Percentiles rank a stretch among this genome's conserved stretches.
Evolutionary conservation across 371 early-diverging fungal species (phyloP).

Genomic region (Catenaria anguillulae): DNA sequence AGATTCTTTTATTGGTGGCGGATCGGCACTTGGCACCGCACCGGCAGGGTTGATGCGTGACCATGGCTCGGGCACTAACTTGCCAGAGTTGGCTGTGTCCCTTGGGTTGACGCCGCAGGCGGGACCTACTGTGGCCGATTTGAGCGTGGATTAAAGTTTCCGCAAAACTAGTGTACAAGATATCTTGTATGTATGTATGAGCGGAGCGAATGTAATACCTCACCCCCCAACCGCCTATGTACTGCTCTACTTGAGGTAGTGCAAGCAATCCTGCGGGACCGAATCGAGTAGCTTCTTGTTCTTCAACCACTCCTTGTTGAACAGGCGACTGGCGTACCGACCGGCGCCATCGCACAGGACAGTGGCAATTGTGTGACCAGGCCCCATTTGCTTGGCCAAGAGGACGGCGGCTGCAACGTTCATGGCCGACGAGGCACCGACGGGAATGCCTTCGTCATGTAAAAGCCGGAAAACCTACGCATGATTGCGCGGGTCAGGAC

Average conservation of each 20-base stretch:
- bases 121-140: too few species aligned
- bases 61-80: too few species aligned
- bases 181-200: too few species aligned
- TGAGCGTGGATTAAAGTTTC: too few species aligned
- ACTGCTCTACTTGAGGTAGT: slow-evolving; percentile 4
- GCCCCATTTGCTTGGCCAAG: slow-evolving; percentile 72
- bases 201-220: too few species aligned
- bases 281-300: slow-evolving; percentile 43
- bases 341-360: slow-evolving; percentile 83
- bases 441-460: slow-evolving; percentile 84
- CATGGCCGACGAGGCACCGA: slow-evolving; percentile 82
- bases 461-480: slow-evolving; percentile 54
- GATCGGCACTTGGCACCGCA: too few species aligned
- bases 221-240: too few species aligned
- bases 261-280: slow-evolving; percentile 2
- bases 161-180: too few species aligned
- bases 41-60: too few species aligned
- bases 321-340: slow-evolving; percentile 77
- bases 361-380: slow-evolving; percentile 67
- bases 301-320: slow-evolving; percentile 70
- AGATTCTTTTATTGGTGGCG: too few species aligned
- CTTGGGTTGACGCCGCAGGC: too few species aligned
- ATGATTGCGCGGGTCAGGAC: neutral
- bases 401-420: slow-evolving; percentile 86
- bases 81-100: too few species aligned